phyloP scores from a whole-genome alignment of 768 basidiomycete species.

The Xerocomellus chrysenteron region DNA sequence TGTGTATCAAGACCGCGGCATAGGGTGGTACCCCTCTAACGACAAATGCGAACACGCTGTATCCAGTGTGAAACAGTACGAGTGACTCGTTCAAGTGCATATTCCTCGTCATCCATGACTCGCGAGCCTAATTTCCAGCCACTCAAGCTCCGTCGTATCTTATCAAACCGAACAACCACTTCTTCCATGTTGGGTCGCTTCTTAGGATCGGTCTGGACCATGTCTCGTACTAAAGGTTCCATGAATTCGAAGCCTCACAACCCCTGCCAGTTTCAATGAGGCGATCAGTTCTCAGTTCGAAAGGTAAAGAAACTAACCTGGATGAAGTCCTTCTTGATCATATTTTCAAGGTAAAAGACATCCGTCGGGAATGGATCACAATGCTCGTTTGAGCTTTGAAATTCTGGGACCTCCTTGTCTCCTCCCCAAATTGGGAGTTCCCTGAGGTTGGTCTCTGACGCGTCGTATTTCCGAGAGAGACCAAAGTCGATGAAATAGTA shows the following conservation, averaged over 20 bases:
- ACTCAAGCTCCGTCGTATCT: conserved; percentile 16
- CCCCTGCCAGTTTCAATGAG: neutral
- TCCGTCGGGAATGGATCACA: conserved; percentile 42
- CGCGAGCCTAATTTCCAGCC: neutral
- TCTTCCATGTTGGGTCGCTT: conserved; percentile 37
- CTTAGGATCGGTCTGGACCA: conserved; percentile 34
- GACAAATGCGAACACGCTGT: conserved; percentile 13
- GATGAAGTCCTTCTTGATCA: conserved; percentile 29
- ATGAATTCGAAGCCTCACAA: conserved; percentile 29
- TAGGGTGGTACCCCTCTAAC: conserved; percentile 13
- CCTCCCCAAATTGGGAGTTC: conserved; percentile 35
- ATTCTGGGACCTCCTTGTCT: conserved; percentile 42
- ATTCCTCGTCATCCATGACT: neutral
- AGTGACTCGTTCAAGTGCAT: neutral
- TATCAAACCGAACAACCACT: conserved; percentile 30
- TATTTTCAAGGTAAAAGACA: conserved; percentile 42
- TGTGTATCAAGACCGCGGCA: neutral
- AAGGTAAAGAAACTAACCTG: conserved; percentile 21
- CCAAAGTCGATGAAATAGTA: conserved; percentile 30
- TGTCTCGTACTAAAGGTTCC: conserved; percentile 30
- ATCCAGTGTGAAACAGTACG: conserved; percentile 15
- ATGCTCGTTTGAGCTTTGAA: conserved; percentile 13
- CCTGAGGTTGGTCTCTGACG: conserved; percentile 24
- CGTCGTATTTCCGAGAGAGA: conserved; percentile 29
- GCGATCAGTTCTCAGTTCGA: neutral